Evolutionary conservation across 495 filamentous ascomycete genomes (phyloP).

Genomic region (Hypoxylon crocopeplum): DNA sequence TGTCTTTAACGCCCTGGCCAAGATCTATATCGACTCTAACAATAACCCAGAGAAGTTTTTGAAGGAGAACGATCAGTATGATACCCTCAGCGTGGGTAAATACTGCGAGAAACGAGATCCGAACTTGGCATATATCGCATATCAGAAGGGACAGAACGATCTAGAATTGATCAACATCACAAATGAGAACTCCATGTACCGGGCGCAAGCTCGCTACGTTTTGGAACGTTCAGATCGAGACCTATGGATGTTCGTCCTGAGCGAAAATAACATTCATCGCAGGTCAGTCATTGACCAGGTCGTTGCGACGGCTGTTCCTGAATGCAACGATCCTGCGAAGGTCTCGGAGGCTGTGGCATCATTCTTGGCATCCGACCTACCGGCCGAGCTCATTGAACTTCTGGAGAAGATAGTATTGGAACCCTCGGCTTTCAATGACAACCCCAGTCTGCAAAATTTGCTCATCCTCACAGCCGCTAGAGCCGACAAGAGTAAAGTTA

Average conservation of each 20-base stretch:
- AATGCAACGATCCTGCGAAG: constrained; percentile 91
- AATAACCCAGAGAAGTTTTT: constrained; percentile 99
- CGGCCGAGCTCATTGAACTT: constrained; percentile 93
- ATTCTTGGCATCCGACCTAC: constrained; percentile 89
- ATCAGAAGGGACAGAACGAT: constrained; percentile 96
- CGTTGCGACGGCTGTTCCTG: constrained; percentile 93
- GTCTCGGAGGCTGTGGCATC: constrained; percentile 94
- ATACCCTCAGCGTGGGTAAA: constrained; percentile 90
- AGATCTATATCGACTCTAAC: constrained; percentile 99
- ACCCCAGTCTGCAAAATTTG: constrained; percentile 93
- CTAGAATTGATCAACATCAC: constrained; percentile 96
- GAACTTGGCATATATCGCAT: constrained; percentile 94
- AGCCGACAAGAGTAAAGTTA: constrained; percentile 92
- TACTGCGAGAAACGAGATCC: constrained; percentile 99
- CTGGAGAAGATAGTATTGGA: constrained; percentile 99
- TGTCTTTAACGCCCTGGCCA: constrained; percentile 96
- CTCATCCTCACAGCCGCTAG: constrained; percentile 97
- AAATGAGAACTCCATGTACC: constrained; percentile 99
- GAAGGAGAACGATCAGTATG: constrained; percentile 97
- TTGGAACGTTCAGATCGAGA: constrained; percentile 88
- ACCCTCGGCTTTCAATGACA: constrained; percentile 96
- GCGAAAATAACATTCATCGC: constrained; percentile 92
- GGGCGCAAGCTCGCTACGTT: constrained; percentile 93
- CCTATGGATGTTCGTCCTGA: constrained; percentile 94
- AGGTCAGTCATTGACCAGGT: constrained; percentile 95